Percentiles rank a stretch among this genome's conserved stretches.
phyloP scores from a whole-genome alignment of 345 rosid genomes.

The Populus tremula region DNA sequence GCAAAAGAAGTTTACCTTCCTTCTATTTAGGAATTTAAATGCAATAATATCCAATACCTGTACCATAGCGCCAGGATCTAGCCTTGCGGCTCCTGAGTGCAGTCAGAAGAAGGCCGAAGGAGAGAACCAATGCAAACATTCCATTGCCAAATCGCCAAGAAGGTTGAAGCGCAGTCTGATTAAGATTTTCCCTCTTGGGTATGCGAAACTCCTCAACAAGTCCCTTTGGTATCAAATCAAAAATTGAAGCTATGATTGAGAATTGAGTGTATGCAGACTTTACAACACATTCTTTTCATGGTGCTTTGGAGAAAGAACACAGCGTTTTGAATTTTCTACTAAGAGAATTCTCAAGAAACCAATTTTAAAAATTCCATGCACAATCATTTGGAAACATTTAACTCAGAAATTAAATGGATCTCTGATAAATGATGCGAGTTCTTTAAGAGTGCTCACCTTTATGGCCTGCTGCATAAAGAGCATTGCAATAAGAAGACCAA shows the following conservation, averaged over 20 bases:
- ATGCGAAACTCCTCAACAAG: slow-evolving; percentile 78
- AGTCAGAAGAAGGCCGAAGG: slow-evolving; percentile 75
- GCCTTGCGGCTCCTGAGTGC: slow-evolving; percentile 79
- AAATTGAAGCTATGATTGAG: neutral
- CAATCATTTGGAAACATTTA: slow-evolving; percentile 3
- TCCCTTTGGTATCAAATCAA: slow-evolving; percentile 46
- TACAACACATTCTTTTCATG: neutral
- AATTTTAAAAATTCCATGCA: neutral
- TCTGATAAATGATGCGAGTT: neutral
- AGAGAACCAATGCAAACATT: slow-evolving; percentile 79
- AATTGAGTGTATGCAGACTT: neutral
- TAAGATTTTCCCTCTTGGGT: slow-evolving; percentile 71
- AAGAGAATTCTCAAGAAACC: neutral
- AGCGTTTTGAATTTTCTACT: neutral
- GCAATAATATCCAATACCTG: slow-evolving; percentile 42
- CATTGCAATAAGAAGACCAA: slow-evolving; percentile 91
- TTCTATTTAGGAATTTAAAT: neutral
- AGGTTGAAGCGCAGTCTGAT: slow-evolving; percentile 53
- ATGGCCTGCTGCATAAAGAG: slow-evolving; percentile 95
- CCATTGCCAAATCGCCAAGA: slow-evolving; percentile 96
- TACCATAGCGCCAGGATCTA: slow-evolving; percentile 84
- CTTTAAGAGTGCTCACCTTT: slow-evolving; percentile 44
- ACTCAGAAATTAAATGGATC: neutral
- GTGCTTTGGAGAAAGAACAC: neutral
- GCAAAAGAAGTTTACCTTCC: neutral